Base-by-base conservation (phyloP, 495 filamentous ascomycete species). In the Neurospora sp. region DNA sequence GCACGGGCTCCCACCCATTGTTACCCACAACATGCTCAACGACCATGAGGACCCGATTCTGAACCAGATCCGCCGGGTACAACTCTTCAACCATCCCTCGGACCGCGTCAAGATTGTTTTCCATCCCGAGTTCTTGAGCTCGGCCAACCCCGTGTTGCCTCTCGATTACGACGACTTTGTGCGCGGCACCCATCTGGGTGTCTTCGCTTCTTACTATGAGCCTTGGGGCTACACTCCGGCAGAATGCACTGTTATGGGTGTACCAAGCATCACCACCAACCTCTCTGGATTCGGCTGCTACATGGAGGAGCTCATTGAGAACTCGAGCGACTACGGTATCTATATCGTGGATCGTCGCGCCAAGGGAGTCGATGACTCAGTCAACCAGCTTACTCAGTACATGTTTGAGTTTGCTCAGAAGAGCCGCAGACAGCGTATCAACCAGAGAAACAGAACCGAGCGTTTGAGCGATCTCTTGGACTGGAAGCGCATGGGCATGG, bases 401-500 rank as follows among this genome's bases (percentile, higher is more conserved):
- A 98, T 99, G 96, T 96, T 91, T 79, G 93, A 98, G 39, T 99
- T 98, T 81, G 90, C 93, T n/a, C 84, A 86, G 75, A 99, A 98
- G 88, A 97, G 93, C 82, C 90, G 94, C 73, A 90, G 96, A 42
- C 96, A 99, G 81, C 91, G 96, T 27, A 99, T 99, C 85, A 99
- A 99, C 85, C 96, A 98, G 84, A 90, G 96, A 20, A 99, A 99
- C 84, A 90, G 96, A n/a, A 98, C 96, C 0, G 96, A 99, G 84
- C 89, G 96, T 31, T 84, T 99, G 70, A 96, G 94, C 77, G 96
- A 99, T 80, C 86, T 99, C 39, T 85, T 99, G 69, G 96, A 99
- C 82, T 99, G 96, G 96, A 99, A 99, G 87, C 87, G 96, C 49
- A 99, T 99, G 96, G 96, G 96, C 12, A 89, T 98, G 92, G 96